A percentile compares a stretch with the other conserved stretches of the same genome.
Conservation (phyloP, 805 yeast species). For the Yarrowia osloensis region DNA sequence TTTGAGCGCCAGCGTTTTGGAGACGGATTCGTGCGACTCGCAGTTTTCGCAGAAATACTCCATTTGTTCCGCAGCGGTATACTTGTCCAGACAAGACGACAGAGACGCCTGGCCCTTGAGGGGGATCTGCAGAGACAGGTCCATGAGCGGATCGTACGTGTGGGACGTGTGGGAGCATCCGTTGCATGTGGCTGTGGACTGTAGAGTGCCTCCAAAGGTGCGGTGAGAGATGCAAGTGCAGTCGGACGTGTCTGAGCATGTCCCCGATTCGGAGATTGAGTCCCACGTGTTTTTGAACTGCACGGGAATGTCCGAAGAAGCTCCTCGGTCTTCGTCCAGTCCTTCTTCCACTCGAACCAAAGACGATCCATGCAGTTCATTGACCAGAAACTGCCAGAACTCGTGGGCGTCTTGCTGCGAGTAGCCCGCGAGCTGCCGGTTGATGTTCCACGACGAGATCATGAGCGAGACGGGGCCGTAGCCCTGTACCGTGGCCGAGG, state of each 20-base stretch:
- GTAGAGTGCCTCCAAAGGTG: conserved; percentile 79
- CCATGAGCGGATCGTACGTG: conserved; percentile 87
- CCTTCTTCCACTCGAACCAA: neutral
- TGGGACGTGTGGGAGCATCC: conserved; percentile 64
- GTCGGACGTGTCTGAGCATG: conserved; percentile 20
- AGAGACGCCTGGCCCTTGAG: conserved; percentile 43
- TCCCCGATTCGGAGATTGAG: conserved; percentile 11
- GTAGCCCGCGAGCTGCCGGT: conserved; percentile 86
- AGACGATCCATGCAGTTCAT: conserved; percentile 64
- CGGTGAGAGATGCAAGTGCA: conserved; percentile 84
- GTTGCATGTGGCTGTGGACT: conserved; percentile 74
- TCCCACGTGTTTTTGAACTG: conserved; percentile 27
- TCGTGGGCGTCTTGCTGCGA: conserved; percentile 99
- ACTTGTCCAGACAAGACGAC: conserved; percentile 68
- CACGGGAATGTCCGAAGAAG: conserved; percentile 15
- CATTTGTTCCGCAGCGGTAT: conserved; percentile 74
- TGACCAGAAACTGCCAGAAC: conserved; percentile 87
- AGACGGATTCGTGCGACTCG: conserved; percentile 60
- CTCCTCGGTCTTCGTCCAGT: neutral
- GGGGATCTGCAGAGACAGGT: conserved; percentile 73
- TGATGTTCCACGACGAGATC: conserved; percentile 79
- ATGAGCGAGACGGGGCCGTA: conserved; percentile 80
- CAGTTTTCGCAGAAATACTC: conserved; percentile 77
- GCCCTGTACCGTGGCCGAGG: conserved; percentile 61
- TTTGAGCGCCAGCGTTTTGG: conserved; percentile 68